Evolutionary conservation across 2,329 filamentous ascomycete genomes (phyloP), one percentile per base, ranked within the genome.

Genomic region (Podosphaera fusca): DNA sequence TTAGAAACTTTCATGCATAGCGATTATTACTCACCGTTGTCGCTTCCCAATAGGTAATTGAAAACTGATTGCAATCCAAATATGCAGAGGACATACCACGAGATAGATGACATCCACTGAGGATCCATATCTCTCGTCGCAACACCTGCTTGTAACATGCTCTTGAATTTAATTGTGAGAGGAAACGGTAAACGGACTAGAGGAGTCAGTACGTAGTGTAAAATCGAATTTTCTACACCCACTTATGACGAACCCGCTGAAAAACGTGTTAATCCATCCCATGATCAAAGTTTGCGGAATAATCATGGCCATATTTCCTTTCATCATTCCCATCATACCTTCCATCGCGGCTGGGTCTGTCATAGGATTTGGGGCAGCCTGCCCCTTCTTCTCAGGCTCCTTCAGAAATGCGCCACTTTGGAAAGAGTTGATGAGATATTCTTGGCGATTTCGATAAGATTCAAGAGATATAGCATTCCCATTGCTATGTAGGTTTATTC

Each of bases 321-420:
- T 98, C 87, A 98, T 94, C 87, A 95, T 95, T 63, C 92, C 90
- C 92, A 98, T 98, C 92, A 98, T 98, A 63, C 89, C 90, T 68
- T 98, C 94, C 92, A 98, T 98, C 58, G 87, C 87, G 53, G 84
- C 84, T 30, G 94, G 94, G 69, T 98, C 92, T 9, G 84, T 86
- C 80, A 98, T 88, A 3, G 92, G 92, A 71, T 96, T 98, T 42
- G 87, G 81, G 29, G 88, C 84, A 2, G 88, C 84, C 71, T 95
- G 86, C 56, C 89, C 89, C 67, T 85, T 82, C 66, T 76, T 80
- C 57, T 92, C 86, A 1, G 88, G 89, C 61, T 94, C 86, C 68
- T 95, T 95, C 53, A 98, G 75, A 68, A 88, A 98, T 38, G 79
- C 79, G 53, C 94, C 92, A 31, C 80, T 83, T 69, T 95, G 86